Percentiles rank a stretch among this genome's conserved stretches.
Conservation (phyloP, 345 rosid genomes). For the Cardiospermum halicacabum region DNA sequence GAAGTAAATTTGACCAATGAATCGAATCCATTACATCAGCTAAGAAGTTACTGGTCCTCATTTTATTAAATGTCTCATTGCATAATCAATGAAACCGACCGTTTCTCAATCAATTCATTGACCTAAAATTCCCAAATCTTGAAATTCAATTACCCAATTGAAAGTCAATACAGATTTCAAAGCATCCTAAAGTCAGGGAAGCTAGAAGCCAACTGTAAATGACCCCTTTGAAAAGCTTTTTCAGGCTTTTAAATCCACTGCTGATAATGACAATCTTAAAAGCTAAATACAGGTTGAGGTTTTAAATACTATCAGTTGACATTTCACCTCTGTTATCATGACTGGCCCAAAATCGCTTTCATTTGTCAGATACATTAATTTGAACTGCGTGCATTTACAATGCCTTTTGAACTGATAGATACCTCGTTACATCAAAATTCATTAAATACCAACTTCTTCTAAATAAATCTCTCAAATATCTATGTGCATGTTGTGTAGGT, state of each 20-base stretch:
- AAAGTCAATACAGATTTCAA: not conserved
- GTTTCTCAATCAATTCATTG: not conserved
- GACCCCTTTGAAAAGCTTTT: not conserved
- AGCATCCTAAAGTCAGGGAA: not conserved
- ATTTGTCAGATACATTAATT: not conserved
- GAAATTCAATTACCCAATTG: not conserved
- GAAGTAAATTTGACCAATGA: too few species aligned
- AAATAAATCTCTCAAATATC: not conserved
- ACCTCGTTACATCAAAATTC: not conserved
- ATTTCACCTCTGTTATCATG: conserved; percentile 17
- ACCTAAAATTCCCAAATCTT: not conserved
- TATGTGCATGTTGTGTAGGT: not conserved
- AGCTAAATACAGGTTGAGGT: not conserved
- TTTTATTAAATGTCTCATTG: too few species aligned
- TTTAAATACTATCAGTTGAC: not conserved
- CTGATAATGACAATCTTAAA: not conserved
- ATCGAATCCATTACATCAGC: too few species aligned
- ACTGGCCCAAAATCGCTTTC: conserved; percentile 10
- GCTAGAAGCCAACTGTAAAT: not conserved
- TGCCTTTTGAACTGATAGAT: not conserved
- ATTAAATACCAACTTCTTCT: not conserved
- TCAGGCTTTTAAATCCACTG: not conserved
- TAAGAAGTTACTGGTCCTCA: too few species aligned
- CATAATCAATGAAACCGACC: too few species aligned
- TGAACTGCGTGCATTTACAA: not conserved